Percentiles rank a stretch among this genome's conserved stretches.
Conservation (phyloP, 192 early-diverging fungal genomes). For the Irineochytrium annulatum region DNA sequence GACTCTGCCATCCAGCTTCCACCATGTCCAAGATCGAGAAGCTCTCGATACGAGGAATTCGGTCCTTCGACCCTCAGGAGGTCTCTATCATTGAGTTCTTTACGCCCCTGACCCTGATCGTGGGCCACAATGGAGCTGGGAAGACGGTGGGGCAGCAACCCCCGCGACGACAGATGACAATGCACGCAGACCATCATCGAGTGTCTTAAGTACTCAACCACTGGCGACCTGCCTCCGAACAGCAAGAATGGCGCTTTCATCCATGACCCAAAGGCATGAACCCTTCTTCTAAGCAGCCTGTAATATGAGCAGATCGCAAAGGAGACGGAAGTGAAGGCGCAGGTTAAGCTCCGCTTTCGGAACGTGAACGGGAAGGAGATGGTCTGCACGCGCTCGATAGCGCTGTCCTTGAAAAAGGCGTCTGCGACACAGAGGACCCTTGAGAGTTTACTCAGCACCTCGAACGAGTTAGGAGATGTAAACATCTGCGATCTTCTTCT, state of each 20-base stretch:
- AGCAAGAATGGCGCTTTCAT: slow-evolving; percentile 86
- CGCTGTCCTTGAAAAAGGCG: slow-evolving; percentile 57
- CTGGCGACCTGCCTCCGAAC: slow-evolving; percentile 86
- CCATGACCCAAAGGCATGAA: slow-evolving; percentile 80
- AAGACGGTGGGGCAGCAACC: slow-evolving; percentile 66
- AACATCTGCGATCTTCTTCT: not conserved
- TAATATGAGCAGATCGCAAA: slow-evolving; percentile 51
- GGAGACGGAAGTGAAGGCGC: slow-evolving; percentile 80
- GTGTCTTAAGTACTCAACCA: slow-evolving; percentile 91
- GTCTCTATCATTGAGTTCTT: slow-evolving; percentile 76
- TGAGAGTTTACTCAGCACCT: slow-evolving; percentile 55
- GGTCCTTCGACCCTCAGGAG: slow-evolving; percentile 55
- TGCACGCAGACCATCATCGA: slow-evolving; percentile 83
- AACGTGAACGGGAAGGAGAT: slow-evolving; percentile 72
- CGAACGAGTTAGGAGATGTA: slow-evolving; percentile 22
- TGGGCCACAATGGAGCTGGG: slow-evolving; percentile 93
- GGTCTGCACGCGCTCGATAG: slow-evolving; percentile 72
- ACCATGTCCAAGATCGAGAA: too few species aligned
- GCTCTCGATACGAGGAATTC: too few species aligned
- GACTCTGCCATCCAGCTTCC: too few species aligned
- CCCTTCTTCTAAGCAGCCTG: not conserved
- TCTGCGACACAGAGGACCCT: slow-evolving; percentile 66
- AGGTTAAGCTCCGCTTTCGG: slow-evolving; percentile 81
- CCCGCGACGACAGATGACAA: not conserved
- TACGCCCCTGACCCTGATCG: slow-evolving; percentile 89